These are phyloP conservation scores for Raffaelea ambrosiae DNA, from an alignment of 2,329 filamentous ascomycete species.

Conservation along the genomic window DNA sequence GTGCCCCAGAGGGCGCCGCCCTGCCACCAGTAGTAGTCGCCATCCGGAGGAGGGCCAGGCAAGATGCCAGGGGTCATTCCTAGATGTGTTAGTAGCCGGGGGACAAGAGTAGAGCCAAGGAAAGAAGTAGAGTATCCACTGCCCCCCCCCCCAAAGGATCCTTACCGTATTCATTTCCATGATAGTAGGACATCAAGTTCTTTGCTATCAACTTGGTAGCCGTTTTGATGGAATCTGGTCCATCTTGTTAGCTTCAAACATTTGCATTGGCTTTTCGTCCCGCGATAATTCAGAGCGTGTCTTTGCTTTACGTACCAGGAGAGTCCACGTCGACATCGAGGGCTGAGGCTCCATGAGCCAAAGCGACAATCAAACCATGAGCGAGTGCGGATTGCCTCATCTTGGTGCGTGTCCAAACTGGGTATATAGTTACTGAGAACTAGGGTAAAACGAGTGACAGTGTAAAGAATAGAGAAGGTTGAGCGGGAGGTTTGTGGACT, in stretches of 20 bases:
- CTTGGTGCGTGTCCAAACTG: too few species aligned
- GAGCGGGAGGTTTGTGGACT: too few species aligned
- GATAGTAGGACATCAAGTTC: slow-evolving; percentile 42
- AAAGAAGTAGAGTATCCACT: neutral
- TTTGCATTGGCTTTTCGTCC: too few species aligned
- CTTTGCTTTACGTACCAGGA: slow-evolving; percentile 1
- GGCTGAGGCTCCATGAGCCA: neutral
- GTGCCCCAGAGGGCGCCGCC: slow-evolving; percentile 65
- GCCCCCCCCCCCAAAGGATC: too few species aligned
- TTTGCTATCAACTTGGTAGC: slow-evolving; percentile 36
- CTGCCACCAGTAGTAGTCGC: slow-evolving; percentile 68
- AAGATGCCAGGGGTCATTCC: slow-evolving; percentile 48
- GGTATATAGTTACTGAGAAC: too few species aligned
- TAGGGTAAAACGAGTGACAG: too few species aligned
- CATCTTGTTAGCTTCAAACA: neutral
- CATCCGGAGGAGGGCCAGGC: slow-evolving; percentile 42
- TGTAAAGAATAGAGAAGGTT: too few species aligned
- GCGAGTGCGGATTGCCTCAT: slow-evolving; percentile 6
- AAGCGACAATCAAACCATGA: neutral
- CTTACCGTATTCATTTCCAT: slow-evolving; percentile 32
- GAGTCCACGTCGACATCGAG: slow-evolving; percentile 11
- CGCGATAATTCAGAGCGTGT: neutral
- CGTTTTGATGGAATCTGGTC: slow-evolving; percentile 34
- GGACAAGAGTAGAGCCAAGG: neutral
- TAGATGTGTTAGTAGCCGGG: neutral